These are phyloP conservation scores for Lyophyllum semitale DNA, from an alignment of 768 basidiomycete genomes.

Conservation along the genomic window DNA sequence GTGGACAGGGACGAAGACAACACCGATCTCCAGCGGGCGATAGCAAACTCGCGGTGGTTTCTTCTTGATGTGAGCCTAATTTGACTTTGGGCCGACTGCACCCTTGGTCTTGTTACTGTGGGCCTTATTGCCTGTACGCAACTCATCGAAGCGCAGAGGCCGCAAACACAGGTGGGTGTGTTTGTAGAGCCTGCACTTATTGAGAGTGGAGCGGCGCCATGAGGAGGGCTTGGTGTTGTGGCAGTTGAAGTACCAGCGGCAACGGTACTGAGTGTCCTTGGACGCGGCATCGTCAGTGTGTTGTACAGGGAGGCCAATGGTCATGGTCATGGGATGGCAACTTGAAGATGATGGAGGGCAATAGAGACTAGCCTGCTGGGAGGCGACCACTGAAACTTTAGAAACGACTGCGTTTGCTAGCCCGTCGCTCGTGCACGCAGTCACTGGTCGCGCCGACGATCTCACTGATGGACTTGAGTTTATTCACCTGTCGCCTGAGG, in stretches of 20 bases:
- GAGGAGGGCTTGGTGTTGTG: constrained; percentile 89
- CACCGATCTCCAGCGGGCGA: constrained; percentile 62
- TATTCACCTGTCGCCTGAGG: too few relatives aligned
- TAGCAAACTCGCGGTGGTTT: constrained; percentile 56
- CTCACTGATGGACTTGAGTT: too few relatives aligned
- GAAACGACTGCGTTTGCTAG: too few relatives aligned
- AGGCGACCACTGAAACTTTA: too few relatives aligned
- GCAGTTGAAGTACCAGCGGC: constrained; percentile 87
- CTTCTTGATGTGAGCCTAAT: constrained; percentile 55
- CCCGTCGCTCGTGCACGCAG: too few relatives aligned
- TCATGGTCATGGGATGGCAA: constrained; percentile 35
- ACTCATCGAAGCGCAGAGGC: constrained; percentile 84
- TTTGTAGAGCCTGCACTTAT: constrained; percentile 90
- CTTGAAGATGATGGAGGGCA: constrained; percentile 27
- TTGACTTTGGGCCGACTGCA: constrained; percentile 38
- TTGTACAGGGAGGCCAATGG: constrained; percentile 70
- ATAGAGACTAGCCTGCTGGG: constrained; percentile 55
- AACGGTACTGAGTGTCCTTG: constrained; percentile 90
- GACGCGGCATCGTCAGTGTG: constrained; percentile 90
- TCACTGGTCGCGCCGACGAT: too few relatives aligned
- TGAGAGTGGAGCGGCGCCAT: constrained; percentile 86
- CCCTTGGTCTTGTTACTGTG: constrained; percentile 51
- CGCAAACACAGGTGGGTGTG: constrained; percentile 84
- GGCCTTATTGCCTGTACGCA: constrained; percentile 84
- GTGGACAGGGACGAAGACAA: constrained; percentile 59